Evolutionary conservation across 371 early-diverging fungal genomes (phyloP).

Genomic region (Rhizopus microsporus): DNA sequence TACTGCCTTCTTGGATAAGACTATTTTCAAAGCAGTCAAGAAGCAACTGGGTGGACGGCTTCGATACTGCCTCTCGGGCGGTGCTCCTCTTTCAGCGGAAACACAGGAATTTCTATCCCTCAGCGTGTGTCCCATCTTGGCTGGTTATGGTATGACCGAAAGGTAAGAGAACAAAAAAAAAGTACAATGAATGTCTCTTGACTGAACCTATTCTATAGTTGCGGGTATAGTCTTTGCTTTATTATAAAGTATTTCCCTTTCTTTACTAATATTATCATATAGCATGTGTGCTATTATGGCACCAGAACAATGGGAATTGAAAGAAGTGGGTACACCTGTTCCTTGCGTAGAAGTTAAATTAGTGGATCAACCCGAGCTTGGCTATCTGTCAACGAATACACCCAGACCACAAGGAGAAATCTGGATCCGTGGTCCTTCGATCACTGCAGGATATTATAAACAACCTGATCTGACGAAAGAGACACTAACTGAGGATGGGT

Average conservation of each 20-base stretch:
- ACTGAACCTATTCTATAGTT: conserved; percentile 10
- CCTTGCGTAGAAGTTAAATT: conserved; percentile 88
- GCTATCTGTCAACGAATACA: conserved; percentile 68
- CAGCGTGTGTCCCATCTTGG: conserved; percentile 86
- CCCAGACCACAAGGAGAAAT: conserved; percentile 85
- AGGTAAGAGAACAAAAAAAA: conserved; percentile 27
- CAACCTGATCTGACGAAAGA: conserved; percentile 77
- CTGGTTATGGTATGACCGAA: conserved; percentile 84
- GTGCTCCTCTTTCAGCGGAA: conserved; percentile 88
- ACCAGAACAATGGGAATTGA: conserved; percentile 62
- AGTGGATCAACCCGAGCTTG: conserved; percentile 82
- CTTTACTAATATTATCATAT: neutral
- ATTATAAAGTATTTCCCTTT: too few relatives aligned
- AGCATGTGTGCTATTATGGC: conserved; percentile 70
- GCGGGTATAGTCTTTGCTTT: conserved; percentile 14
- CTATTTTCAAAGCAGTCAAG: conserved; percentile 90
- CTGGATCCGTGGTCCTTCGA: conserved; percentile 79
- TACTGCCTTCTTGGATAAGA: conserved; percentile 71
- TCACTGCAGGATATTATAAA: conserved; percentile 72
- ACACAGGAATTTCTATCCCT: conserved; percentile 86
- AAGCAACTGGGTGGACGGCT: conserved; percentile 93
- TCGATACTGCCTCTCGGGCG: conserved; percentile 89
- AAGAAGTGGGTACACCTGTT: conserved; percentile 83
- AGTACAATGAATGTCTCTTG: neutral
- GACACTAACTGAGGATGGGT: conserved; percentile 77